Evolutionary conservation across 1,139 yeast species (phyloP), one percentile per base, ranked within the genome.

Genomic region (Geotrichum europaeum): DNA sequence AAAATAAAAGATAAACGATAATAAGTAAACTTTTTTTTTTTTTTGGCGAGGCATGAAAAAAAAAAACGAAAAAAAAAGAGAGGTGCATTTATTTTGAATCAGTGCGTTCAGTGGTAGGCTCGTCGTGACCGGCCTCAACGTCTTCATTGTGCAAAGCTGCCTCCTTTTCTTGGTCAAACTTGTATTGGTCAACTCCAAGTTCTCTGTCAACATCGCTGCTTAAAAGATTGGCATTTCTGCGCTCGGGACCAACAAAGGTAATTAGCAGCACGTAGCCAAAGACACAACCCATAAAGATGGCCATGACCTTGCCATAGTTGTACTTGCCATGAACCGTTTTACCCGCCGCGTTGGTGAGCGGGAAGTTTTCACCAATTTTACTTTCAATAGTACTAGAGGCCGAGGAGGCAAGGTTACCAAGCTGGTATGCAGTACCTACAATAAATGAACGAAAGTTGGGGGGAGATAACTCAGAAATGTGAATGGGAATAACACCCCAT

Each of bases 401-500:
- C 55, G 92, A 85, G 4, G 92, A 85, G 22, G 88, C 89, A 69
- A 89, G 80, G 74, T 88, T 89, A 79, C 96, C 96, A 68, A 89
- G 80, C 75, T 89, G 96, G 70, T 89, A 89, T 30, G 91, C 79
- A 58, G 84, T 81, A 70, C 96, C 96, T 55, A 83, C 84, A 58
- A 86, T 85, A 66, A 87, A 84, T 2, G 92, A 79, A 72, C 88
- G 81, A 75, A 85, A 86, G 66, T 86, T 85, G 28, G 92, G 94
- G 55, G 86, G 86, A n/a, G 94, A 82, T 65, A 89, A 79, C 74
- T 88, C 96, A 1, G 89, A 79, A 58, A 88, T 77, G 72, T 87
- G 90, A 65, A 87, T 82, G 60, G 96, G 96, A 66, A 87, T 81
- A 54, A 87, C 88, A 67, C 96, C 95, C 91, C 96, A 89, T 20